phyloP scores from a whole-genome alignment of 1,284 basidiomycete species.

The Apiotrichum mycotoxinovorans region DNA sequence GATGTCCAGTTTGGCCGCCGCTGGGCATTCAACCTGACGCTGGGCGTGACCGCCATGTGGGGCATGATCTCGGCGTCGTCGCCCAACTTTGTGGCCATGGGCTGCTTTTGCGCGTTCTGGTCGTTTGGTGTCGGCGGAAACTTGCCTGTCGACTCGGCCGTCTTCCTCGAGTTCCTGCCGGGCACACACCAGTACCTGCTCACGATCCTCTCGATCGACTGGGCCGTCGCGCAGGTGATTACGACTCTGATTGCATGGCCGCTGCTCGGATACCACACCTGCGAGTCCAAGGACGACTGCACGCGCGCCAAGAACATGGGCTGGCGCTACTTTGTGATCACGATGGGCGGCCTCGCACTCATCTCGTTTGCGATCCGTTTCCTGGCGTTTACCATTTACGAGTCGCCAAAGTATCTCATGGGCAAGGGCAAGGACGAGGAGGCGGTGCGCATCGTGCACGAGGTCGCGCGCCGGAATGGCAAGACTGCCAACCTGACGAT shows the following conservation, averaged over 20 bases:
- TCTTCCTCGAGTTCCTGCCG: slow-evolving; percentile 60
- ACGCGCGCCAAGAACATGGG: slow-evolving; percentile 33
- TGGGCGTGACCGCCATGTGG: slow-evolving; percentile 61
- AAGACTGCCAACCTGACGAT: slow-evolving; percentile 54
- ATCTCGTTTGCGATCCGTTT: slow-evolving; percentile 46
- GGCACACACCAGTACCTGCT: slow-evolving; percentile 57
- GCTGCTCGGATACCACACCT: slow-evolving; percentile 28
- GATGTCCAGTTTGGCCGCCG: slow-evolving; percentile 39
- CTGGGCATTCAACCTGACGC: slow-evolving; percentile 61
- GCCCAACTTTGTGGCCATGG: slow-evolving; percentile 56
- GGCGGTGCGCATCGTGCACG: slow-evolving; percentile 54
- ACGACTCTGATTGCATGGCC: slow-evolving; percentile 36
- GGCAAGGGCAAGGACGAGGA: slow-evolving; percentile 61
- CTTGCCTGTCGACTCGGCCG: slow-evolving; percentile 58
- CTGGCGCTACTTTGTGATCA: slow-evolving; percentile 56
- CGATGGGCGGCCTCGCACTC: slow-evolving; percentile 55
- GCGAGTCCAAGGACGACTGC: slow-evolving; percentile 15
- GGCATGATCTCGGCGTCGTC: slow-evolving; percentile 57
- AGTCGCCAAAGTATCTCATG: slow-evolving; percentile 55
- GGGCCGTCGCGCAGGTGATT: slow-evolving; percentile 57
- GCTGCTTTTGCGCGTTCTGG: slow-evolving; percentile 59
- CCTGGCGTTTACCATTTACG: slow-evolving; percentile 53
- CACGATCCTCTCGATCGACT: slow-evolving; percentile 63
- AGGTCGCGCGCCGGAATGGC: slow-evolving; percentile 57
- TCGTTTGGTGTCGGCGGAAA: slow-evolving; percentile 64